Evolutionary conservation across 2,329 filamentous ascomycete genomes (phyloP).

Genomic region (Niveomyces coronatus): DNA sequence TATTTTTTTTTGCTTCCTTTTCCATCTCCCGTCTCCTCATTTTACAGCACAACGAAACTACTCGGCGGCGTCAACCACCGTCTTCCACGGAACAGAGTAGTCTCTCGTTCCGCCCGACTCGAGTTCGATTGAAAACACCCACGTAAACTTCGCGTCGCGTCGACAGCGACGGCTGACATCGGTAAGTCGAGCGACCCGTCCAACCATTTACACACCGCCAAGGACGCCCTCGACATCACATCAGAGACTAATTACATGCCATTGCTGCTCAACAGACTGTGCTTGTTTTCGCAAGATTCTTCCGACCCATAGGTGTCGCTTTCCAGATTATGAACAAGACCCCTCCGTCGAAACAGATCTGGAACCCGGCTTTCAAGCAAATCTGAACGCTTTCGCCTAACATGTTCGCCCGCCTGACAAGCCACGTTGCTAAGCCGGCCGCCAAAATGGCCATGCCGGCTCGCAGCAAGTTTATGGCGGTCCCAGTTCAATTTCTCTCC

Average conservation of each 20-base stretch:
- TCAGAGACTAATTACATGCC: background rate
- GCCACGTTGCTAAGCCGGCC: slow-evolving; percentile 42
- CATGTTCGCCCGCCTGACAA: slow-evolving; percentile 52
- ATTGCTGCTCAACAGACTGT: background rate
- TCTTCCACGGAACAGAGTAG: no score
- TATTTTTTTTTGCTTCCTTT: slow-evolving; percentile 5
- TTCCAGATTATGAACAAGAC: slow-evolving; percentile 10
- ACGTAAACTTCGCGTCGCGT: slow-evolving; percentile 1
- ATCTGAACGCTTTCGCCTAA: slow-evolving; percentile 17
- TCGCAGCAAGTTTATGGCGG: slow-evolving; percentile 25
- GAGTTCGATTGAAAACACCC: no score
- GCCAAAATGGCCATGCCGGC: slow-evolving; percentile 33
- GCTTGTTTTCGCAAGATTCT: slow-evolving; percentile 5
- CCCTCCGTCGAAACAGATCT: slow-evolving; percentile 10
- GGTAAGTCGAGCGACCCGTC: slow-evolving; percentile 1
- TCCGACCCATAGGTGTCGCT: slow-evolving; percentile 6
- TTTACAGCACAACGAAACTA: slow-evolving; percentile 1
- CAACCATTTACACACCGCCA: slow-evolving; percentile 3
- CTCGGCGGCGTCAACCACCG: slow-evolving; percentile 2
- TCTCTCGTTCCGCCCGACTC: background rate
- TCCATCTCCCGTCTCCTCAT: no score
- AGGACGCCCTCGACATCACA: background rate
- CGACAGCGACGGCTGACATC: slow-evolving; percentile 7
- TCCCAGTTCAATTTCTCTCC: slow-evolving; percentile 27
- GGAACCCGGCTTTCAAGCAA: slow-evolving; percentile 11